Conservation (phyloP, 495 filamentous ascomycete genomes). For the Podospora pseudopauciseta region DNA sequence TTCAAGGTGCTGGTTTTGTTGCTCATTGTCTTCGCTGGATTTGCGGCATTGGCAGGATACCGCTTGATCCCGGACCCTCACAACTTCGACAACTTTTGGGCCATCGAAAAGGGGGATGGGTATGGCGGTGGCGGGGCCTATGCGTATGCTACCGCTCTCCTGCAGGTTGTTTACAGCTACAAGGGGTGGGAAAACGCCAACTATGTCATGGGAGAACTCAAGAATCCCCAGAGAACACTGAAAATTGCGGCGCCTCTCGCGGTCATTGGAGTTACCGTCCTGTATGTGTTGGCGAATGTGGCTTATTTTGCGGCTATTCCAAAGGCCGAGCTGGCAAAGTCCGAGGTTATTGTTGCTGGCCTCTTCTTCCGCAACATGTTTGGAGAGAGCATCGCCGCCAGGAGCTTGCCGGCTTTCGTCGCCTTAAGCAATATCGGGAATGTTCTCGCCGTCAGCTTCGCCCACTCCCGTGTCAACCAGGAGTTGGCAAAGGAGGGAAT, state of each 20-base stretch:
- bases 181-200: conserved; percentile 49
- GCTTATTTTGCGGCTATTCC: conserved; percentile 54
- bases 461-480: conserved; percentile 62
- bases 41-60: conserved; percentile 36
- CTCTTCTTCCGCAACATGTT: conserved; percentile 49
- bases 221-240: conserved; percentile 58
- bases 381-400: conserved; percentile 36
- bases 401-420: conserved; percentile 56
- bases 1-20: conserved; percentile 62
- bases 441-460: conserved; percentile 44
- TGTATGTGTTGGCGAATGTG: conserved; percentile 64
- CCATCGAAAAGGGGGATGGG: conserved; percentile 39
- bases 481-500: conserved; percentile 66
- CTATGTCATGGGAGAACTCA: conserved; percentile 57
- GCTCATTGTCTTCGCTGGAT: conserved; percentile 60
- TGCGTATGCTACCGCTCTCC: conserved; percentile 45
- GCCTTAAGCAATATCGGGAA: conserved; percentile 64
- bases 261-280: conserved; percentile 51
- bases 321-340: conserved; percentile 49
- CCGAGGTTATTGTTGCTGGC: conserved; percentile 46
- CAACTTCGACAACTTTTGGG: conserved; percentile 36
- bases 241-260: conserved; percentile 59
- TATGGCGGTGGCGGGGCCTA: conserved; percentile 40
- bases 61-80: conserved; percentile 25
- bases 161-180: conserved; percentile 51